Base-by-base conservation (phyloP, 805 yeast genomes). In the Sungouiozyma intestinalis region DNA sequence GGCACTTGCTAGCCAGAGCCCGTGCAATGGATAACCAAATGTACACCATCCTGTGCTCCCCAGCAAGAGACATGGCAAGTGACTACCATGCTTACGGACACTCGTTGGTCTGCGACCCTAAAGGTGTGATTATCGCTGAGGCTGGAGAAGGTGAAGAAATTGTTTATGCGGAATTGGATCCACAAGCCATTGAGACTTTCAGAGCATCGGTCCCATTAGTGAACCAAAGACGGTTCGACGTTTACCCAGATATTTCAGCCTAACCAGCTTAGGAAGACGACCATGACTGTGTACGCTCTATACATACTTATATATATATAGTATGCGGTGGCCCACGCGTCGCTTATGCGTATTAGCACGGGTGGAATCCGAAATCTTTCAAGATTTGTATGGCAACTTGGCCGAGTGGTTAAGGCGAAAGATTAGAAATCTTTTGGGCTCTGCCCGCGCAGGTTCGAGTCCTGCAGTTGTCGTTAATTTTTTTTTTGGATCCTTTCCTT, bases 111-210 rank as follows among this genome's bases (percentile, higher is more conserved):
- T 81, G 74, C 36, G 76, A 74, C 54, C 85, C 85, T 16, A 65
- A 65, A 48, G 85, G 85, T 34, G 68, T 70, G 19, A 66, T 79
- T 17, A 47, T 79, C 18, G 76, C 74, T 5, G 88, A 84, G 56
- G 88, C 92, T 1, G 90, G 82, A 9, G 86, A 80, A 49, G 79
- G 71, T 14, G 94, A 85, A 62, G 84, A 76, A 51, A 79, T 83
- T 47, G 71, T 84, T 4, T 81, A 76, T 54, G 86, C 87, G 3
- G 85, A 77, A 49, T 66, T 86, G 44, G 82, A 81, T 44, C 83
- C 85, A 3, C 76, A 67, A 13, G 60, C 65, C 14, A 67, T 85
- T 42, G 71, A 68, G 2, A 65, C 67, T 19, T 77, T 78, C 27
- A 76, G 95, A 55, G 61, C 64, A 16, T 76, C 78, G 6, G 80